Conservation (phyloP, 1,284 basidiomycete genomes). For the Gymnopus androsaceus region DNA sequence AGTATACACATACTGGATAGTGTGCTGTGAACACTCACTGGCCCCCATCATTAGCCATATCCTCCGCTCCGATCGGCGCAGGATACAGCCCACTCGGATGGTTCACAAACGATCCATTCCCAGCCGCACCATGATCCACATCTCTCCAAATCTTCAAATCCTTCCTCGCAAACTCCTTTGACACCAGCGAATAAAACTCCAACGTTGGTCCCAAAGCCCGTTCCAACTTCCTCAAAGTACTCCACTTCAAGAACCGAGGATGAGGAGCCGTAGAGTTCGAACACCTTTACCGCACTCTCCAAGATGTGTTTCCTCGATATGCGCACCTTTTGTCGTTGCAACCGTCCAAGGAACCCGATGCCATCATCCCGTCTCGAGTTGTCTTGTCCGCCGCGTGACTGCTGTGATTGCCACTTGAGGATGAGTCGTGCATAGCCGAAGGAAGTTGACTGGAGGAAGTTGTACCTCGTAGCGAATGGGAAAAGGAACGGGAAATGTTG, state of each 20-base stretch:
- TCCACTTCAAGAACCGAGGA: constrained; percentile 95
- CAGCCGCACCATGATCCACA: constrained; percentile 59
- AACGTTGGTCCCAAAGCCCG: constrained; percentile 97
- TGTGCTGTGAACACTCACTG: constrained; percentile 52
- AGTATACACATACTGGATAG: background rate
- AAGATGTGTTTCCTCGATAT: constrained; percentile 94
- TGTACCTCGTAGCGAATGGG: constrained; percentile 96
- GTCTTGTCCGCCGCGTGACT: constrained; percentile 69
- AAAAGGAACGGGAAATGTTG: constrained; percentile 97
- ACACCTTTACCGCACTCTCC: constrained; percentile 97
- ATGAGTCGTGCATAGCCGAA: constrained; percentile 97
- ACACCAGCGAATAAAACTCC: constrained; percentile 95
- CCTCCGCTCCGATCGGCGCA: constrained; percentile 70
- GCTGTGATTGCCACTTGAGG: constrained; percentile 86
- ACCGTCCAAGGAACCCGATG: constrained; percentile 87
- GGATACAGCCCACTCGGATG: constrained; percentile 90
- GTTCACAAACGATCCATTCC: constrained; percentile 64
- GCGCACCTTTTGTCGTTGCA: constrained; percentile 95
- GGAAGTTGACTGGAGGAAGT: constrained; percentile 95
- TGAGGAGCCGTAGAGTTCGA: constrained; percentile 94
- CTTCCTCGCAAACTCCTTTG: constrained; percentile 88
- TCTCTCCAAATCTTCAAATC: constrained; percentile 92
- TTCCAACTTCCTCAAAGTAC: constrained; percentile 99
- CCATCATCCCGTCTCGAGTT: constrained; percentile 84
- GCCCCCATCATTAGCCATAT: constrained; percentile 67